Base-by-base conservation (phyloP, 208 protist species). In the Kentomonas sorsogonicus region DNA sequence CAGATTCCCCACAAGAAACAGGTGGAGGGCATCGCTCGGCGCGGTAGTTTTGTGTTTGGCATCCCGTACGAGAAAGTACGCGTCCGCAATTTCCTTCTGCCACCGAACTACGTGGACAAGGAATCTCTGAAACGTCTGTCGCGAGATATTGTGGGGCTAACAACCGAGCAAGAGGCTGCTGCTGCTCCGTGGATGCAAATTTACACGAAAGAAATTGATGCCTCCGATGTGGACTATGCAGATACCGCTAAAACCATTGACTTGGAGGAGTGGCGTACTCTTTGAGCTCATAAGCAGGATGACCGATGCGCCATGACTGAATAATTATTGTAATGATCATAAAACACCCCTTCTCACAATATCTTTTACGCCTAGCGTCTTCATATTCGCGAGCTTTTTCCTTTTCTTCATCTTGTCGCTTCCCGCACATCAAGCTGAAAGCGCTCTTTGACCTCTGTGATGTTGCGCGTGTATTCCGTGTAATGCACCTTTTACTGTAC, bases 1-100 rank as follows among this genome's bases (percentile, higher is more conserved):
- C 87, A 94, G 52, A 44, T 94, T 29, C 81, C 83, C 1, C 87
- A 94, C 27, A 54, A 57, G 39, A 86, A 86, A 66, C 87, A 94
- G 54, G 58, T 94, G 53, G 87, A 94, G 39, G 87, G 87, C 20
- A 91, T 94, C 52, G 82, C 73, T 15, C 73, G 87, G 22, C 72
- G 87, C 31, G 71, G 64, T 20, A 84, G 81, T 50, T 84, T 94
- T 73, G 79, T 91, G 48, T 59, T 91, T 39, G 79, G 83, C 11
- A 79, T 91, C 53, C 81, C 83, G 18, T 80, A 80, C 36, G 74
- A 86, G 2, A 63, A 79, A 6, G 76, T 84, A 9, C 72, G 87
- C 43, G 74, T 94, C 44, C 58, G 77, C 30, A 89, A 90, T 46
- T 51, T 94, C 34, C 67, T 94, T 13, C 74, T 94, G 16, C 83